Conservation (phyloP, 371 early-diverging fungal genomes). For the Mortierella sp. region DNA sequence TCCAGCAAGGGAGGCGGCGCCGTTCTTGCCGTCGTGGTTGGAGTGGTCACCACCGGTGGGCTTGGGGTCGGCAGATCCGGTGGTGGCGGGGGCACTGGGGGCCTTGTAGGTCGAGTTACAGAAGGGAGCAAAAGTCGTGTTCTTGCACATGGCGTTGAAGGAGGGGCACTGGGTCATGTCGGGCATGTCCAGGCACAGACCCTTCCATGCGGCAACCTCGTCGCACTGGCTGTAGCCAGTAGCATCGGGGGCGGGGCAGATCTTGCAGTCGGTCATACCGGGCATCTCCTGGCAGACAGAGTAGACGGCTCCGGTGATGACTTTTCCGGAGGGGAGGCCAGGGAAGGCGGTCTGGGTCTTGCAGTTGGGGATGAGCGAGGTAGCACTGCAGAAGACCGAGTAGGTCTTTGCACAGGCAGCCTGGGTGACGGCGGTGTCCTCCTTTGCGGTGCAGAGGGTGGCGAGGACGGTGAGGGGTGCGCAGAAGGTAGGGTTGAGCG, state of each 20-base stretch:
- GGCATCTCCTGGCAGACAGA: slow-evolving; percentile 55
- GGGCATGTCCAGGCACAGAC: slow-evolving; percentile 56
- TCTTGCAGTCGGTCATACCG: slow-evolving; percentile 46
- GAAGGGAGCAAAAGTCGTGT: slow-evolving; percentile 51
- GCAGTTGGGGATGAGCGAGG: slow-evolving; percentile 47
- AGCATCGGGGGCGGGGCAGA: slow-evolving; percentile 53
- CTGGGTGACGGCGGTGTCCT: slow-evolving; percentile 32
- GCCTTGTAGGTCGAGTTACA: slow-evolving; percentile 32
- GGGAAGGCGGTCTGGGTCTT: slow-evolving; percentile 49
- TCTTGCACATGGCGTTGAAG: slow-evolving; percentile 51
- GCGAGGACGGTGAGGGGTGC: slow-evolving; percentile 50
- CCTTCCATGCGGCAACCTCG: slow-evolving; percentile 51
- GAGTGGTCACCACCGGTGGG: slow-evolving; percentile 20
- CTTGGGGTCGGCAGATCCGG: slow-evolving; percentile 9
- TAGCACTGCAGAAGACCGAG: slow-evolving; percentile 36
- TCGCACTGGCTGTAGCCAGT: slow-evolving; percentile 56
- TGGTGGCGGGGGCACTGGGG: slow-evolving; percentile 13
- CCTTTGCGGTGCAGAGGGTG: slow-evolving; percentile 44
- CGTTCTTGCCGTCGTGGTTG: slow-evolving; percentile 18
- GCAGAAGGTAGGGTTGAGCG: slow-evolving; percentile 38
- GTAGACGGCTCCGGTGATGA: slow-evolving; percentile 47
- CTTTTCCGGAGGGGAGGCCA: slow-evolving; percentile 52
- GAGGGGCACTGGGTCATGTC: slow-evolving; percentile 53
- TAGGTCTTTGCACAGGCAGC: slow-evolving; percentile 48
- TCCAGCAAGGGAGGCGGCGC: slow-evolving; percentile 12